These are phyloP conservation scores for Pleomassaria siparia DNA, from an alignment of 2,329 filamentous ascomycete genomes.

Conservation along the genomic window DNA sequence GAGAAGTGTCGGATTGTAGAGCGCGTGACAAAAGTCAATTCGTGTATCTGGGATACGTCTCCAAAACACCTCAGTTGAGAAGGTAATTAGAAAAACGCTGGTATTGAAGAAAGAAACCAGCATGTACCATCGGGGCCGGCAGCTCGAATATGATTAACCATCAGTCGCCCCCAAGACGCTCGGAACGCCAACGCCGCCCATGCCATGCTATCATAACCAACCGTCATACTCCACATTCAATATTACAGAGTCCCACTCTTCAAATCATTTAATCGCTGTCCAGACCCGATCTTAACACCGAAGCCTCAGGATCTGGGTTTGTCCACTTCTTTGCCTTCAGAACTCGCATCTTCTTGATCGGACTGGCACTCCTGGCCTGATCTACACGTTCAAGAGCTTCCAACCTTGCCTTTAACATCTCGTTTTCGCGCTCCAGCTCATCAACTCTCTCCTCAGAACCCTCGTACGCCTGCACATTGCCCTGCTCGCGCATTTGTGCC, in stretches of 20 bases:
- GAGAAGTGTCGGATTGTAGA: no score
- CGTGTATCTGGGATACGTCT: no score
- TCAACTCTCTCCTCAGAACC: constrained; percentile 41
- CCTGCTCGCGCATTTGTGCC: constrained; percentile 29
- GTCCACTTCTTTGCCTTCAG: constrained; percentile 54
- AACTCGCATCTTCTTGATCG: constrained; percentile 53
- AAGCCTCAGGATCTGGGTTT: constrained; percentile 28
- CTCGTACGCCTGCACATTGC: constrained; percentile 45
- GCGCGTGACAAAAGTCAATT: no score
- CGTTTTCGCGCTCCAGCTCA: constrained; percentile 51
- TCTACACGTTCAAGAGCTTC: constrained; percentile 45
- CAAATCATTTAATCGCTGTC: constrained; percentile 4
- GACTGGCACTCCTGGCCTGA: constrained; percentile 42
- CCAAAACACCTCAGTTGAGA: no score
- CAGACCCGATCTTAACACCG: constrained; percentile 14
- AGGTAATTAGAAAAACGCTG: no score
- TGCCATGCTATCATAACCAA: neutral
- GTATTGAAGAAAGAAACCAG: no score
- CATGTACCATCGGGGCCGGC: no score
- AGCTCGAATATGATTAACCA: no score
- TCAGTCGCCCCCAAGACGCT: neutral
- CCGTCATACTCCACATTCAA: neutral
- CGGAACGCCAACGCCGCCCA: neutral
- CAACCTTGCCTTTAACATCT: constrained; percentile 39
- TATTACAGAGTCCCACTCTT: neutral